Evolutionary conservation across 176 grass and related monocot species (phyloP).

Genomic region (Guadua angustifolia): DNA sequence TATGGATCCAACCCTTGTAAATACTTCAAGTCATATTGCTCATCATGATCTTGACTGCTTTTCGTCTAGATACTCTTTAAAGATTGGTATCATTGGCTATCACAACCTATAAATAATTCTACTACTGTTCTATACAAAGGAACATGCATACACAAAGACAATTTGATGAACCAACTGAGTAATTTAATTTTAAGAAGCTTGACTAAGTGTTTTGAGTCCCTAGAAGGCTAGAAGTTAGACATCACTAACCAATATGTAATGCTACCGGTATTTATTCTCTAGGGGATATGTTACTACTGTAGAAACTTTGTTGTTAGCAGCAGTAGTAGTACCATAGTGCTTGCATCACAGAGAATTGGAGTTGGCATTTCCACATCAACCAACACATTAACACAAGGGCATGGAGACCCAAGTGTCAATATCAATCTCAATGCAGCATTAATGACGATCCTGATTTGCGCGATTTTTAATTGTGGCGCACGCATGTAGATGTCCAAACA

Average conservation of each 20-base stretch:
- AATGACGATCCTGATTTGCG: slow-evolving; percentile 31
- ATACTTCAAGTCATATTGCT: neutral
- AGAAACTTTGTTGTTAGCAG: neutral
- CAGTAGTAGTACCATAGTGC: neutral
- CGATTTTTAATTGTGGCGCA: slow-evolving; percentile 2
- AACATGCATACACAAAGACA: neutral
- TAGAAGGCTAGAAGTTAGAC: neutral
- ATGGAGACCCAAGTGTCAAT: slow-evolving; percentile 32
- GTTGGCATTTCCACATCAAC: slow-evolving; percentile 41
- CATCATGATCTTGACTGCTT: neutral
- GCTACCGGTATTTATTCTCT: neutral
- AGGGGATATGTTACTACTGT: slow-evolving; percentile 4
- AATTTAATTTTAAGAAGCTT: neutral
- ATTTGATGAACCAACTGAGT: neutral
- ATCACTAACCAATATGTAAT: slow-evolving; percentile 41
- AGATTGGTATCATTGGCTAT: neutral
- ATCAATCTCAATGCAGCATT: slow-evolving; percentile 47
- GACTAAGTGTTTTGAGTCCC: slow-evolving; percentile 10
- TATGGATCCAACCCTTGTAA: neutral
- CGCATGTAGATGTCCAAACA: neutral
- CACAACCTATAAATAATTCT: neutral
- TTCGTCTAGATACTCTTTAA: neutral
- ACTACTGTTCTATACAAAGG: neutral
- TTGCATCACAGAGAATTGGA: slow-evolving; percentile 32
- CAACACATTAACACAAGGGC: slow-evolving; percentile 26